Percentiles rank a stretch among this genome's conserved stretches.
Evolutionary conservation across 805 yeast species (phyloP).

Genomic region (Cyberlindnera lachancei): DNA sequence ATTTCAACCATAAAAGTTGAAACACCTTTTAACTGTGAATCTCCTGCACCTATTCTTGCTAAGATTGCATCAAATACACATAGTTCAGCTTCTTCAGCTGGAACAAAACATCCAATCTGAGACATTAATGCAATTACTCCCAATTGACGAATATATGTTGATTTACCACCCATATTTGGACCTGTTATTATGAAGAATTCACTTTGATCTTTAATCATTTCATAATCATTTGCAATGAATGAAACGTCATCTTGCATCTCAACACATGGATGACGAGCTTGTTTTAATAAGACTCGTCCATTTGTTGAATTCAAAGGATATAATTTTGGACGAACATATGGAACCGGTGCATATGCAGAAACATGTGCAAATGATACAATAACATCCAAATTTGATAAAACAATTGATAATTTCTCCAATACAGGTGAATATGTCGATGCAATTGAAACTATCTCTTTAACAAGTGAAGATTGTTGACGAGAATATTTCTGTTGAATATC

Average conservation of each 20-base stretch:
- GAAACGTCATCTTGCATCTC: constrained; percentile 86
- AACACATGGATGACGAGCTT: constrained; percentile 92
- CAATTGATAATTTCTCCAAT: constrained; percentile 56
- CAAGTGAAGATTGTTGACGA: constrained; percentile 67
- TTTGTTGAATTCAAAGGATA: constrained; percentile 39
- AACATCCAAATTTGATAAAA: constrained; percentile 75
- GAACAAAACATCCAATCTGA: constrained; percentile 86
- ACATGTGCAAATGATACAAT: constrained; percentile 80
- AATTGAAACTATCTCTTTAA: constrained; percentile 74
- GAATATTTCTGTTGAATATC: constrained; percentile 62
- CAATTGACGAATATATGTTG: constrained; percentile 83
- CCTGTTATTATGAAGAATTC: constrained; percentile 88
- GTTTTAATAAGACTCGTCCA: constrained; percentile 48
- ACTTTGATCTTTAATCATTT: constrained; percentile 43
- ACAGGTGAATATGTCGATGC: constrained; percentile 78
- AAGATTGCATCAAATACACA: constrained; percentile 85
- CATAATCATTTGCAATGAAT: constrained; percentile 91
- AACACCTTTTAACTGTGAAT: constrained; percentile 92
- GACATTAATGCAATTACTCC: constrained; percentile 85
- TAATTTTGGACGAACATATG: constrained; percentile 70
- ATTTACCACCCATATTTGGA: constrained; percentile 97
- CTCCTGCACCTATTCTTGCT: constrained; percentile 98
- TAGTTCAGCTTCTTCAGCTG: constrained; percentile 70
- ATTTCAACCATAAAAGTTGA: constrained; percentile 96
- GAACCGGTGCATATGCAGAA: constrained; percentile 72